Evolutionary conservation across 2,329 filamentous ascomycete species (phyloP).

Genomic region (Calonectria pseudoreteaudii): DNA sequence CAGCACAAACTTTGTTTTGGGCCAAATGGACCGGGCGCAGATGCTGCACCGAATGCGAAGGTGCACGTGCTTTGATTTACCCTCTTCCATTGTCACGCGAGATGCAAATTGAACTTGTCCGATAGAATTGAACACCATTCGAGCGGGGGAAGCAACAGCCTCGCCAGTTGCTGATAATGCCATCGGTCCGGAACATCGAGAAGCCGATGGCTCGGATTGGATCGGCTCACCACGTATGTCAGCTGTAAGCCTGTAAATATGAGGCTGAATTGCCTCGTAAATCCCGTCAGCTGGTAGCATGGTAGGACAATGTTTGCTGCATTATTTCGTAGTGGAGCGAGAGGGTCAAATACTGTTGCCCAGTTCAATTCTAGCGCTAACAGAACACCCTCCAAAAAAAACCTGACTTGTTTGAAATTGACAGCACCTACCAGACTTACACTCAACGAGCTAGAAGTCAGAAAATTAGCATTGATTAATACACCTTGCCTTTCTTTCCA

Average conservation of each 20-base stretch:
- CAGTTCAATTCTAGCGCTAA: neutral
- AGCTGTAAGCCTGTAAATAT: neutral
- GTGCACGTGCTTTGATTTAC: neutral
- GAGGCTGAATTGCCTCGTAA: neutral
- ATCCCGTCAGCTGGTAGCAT: neutral
- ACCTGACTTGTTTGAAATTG: neutral
- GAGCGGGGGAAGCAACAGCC: neutral
- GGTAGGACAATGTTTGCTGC: neutral
- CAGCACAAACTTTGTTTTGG: neutral
- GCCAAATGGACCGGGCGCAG: neutral
- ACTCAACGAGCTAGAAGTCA: no score
- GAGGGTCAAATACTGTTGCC: neutral
- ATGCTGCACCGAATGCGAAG: conserved; percentile 11
- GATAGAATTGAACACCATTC: neutral
- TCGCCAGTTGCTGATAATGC: neutral
- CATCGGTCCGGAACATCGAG: conserved; percentile 3
- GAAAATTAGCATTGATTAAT: no score
- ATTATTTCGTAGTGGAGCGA: no score
- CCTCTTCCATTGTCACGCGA: neutral
- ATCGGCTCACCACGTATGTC: neutral
- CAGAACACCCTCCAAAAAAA: neutral
- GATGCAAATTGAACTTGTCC: neutral
- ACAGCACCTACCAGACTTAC: no score
- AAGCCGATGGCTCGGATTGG: neutral
- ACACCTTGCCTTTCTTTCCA: no score